phyloP scores from a whole-genome alignment of 495 filamentous ascomycete genomes.

The Rusavskia elegans region DNA sequence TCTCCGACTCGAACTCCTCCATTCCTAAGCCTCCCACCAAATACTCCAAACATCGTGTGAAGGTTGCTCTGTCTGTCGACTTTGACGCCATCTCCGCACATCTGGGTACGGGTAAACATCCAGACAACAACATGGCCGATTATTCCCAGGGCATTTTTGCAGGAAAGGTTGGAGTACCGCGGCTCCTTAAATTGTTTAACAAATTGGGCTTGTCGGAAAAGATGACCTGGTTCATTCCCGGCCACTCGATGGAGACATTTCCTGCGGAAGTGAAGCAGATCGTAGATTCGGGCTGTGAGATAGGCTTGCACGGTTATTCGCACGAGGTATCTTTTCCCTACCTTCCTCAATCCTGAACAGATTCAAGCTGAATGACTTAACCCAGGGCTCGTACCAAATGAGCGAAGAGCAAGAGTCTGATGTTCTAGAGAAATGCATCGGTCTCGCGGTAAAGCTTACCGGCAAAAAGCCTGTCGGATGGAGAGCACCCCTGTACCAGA shows the following conservation, averaged over 20 bases:
- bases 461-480: constrained; percentile 40
- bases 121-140: constrained; percentile 38
- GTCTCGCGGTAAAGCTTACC: constrained; percentile 29
- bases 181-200: constrained; percentile 39
- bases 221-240: constrained; percentile 49
- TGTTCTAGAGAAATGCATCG: constrained; percentile 36
- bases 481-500: constrained; percentile 41
- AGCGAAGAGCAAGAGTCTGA: constrained; percentile 41
- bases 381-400: constrained; percentile 34
- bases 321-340: constrained; percentile 24
- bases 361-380: not conserved
- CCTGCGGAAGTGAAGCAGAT: constrained; percentile 35
- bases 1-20: not conserved
- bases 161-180: constrained; percentile 41
- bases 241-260: constrained; percentile 47
- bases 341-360: not conserved
- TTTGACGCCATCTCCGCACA: constrained; percentile 45
- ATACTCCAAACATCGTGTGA: constrained; percentile 20
- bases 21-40: not conserved
- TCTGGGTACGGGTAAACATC: constrained; percentile 34
- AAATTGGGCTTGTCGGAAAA: constrained; percentile 34
- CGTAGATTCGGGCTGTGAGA: constrained; percentile 38
- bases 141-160: constrained; percentile 44
- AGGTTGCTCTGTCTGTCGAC: constrained; percentile 38
- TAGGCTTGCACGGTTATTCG: constrained; percentile 45